Evolutionary conservation across 2,329 filamentous ascomycete genomes (phyloP).

Genomic region (Rhinocladiella similis): DNA sequence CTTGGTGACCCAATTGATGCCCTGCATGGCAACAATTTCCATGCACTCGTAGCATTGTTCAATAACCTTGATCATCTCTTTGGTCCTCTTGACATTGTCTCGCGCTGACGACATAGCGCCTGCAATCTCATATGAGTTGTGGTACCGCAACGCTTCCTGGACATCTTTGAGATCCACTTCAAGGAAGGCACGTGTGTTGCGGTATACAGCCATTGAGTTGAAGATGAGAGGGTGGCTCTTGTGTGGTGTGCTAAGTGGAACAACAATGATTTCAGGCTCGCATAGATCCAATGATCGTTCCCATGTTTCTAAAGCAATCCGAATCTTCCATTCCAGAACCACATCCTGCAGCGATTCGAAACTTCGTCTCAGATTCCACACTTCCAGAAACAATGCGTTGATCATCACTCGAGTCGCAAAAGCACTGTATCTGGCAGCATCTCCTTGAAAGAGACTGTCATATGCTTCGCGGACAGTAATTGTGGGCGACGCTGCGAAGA

Average conservation of each 20-base stretch:
- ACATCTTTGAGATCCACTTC: slow-evolving; percentile 95
- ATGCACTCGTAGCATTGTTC: slow-evolving; percentile 98
- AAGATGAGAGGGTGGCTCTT: slow-evolving; percentile 96
- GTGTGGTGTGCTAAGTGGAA: slow-evolving; percentile 89
- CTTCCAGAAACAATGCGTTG: slow-evolving; percentile 95
- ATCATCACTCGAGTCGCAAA: slow-evolving; percentile 98
- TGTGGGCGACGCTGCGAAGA: slow-evolving; percentile 67
- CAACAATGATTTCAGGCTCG: slow-evolving; percentile 83
- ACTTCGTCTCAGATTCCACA: slow-evolving; percentile 98
- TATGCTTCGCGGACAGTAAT: slow-evolving; percentile 93
- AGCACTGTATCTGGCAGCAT: slow-evolving; percentile 86
- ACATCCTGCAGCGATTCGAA: slow-evolving; percentile 97
- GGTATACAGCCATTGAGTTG: slow-evolving; percentile 96
- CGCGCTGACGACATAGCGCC: slow-evolving; percentile 94
- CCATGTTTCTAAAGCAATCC: slow-evolving; percentile 96
- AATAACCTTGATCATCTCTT: slow-evolving; percentile 98
- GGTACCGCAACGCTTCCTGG: slow-evolving; percentile 93
- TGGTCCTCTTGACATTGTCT: slow-evolving; percentile 89
- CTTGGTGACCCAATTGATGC: slow-evolving; percentile 96
- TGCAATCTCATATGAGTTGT: slow-evolving; percentile 95
- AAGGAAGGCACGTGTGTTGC: slow-evolving; percentile 86
- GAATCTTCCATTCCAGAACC: slow-evolving; percentile 96
- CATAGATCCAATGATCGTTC: slow-evolving; percentile 92
- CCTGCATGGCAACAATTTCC: slow-evolving; percentile 90
- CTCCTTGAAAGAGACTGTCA: slow-evolving; percentile 92